These are phyloP conservation scores for Paramecium primaurelia DNA, from an alignment of 73 alveolate genomes.

Conservation along the genomic window DNA sequence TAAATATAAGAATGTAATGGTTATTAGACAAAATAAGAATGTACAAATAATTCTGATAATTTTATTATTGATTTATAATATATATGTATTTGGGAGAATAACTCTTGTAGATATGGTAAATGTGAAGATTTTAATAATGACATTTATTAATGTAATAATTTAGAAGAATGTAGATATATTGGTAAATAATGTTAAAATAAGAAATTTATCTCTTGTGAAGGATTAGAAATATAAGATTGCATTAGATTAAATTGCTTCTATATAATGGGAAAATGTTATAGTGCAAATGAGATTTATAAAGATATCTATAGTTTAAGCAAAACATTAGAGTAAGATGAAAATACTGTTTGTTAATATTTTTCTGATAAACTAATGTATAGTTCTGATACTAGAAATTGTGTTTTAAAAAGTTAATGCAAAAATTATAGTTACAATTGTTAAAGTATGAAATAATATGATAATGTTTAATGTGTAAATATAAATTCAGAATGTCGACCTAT, in stretches of 20 bases:
- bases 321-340: not conserved
- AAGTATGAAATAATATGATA: not conserved
- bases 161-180: not conserved
- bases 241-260: not conserved
- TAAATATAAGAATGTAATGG: not conserved
- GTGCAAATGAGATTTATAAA: not conserved
- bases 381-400: not conserved
- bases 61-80: not conserved
- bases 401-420: not conserved
- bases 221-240: not conserved
- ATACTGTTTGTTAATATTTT: not conserved
- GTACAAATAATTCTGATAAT: not conserved
- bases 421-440: not conserved
- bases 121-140: not conserved
- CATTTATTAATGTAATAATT: not conserved
- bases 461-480: not conserved
- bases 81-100: not conserved
- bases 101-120: not conserved
- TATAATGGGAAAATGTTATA: not conserved
- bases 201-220: not conserved
- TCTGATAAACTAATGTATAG: not conserved
- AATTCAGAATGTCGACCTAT: not conserved
- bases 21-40: not conserved
- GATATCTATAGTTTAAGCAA: not conserved
- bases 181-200: not conserved